Base-by-base conservation (phyloP, 805 yeast species). In the Tetrapisispora iriomotensis region DNA sequence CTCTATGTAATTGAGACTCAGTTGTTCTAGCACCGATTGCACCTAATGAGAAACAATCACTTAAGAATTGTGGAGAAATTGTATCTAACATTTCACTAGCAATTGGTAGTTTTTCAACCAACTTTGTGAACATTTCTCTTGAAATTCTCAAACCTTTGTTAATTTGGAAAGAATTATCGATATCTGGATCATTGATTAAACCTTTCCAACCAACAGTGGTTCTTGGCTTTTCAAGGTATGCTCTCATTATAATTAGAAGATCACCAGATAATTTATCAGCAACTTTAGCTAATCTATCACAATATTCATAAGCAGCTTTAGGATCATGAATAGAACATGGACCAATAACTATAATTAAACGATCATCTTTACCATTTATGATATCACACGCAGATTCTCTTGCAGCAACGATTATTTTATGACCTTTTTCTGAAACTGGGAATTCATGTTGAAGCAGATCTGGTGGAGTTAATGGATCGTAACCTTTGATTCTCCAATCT, bases 151-250 rank as follows among this genome's bases (percentile, higher is more conserved):
- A 72, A 56, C 98, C 98, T 67, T 86, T 85, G 75, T 90, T 90
- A 62, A 90, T 92, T 62, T 90, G 82, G 76, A 82, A 92, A 36
- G 96, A 71, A 56, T 83, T 82, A 65, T 90, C 85, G 45, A 90
- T 76, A 56, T 90, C 95, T 34, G 98, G 98, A 65, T 90, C 98
- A 64, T 90, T 90, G 61, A 90, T 87, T 55, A 90, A 71, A 54
- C 98, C 98, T 67, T 90, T 90, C 98, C 98, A 90, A 48, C 98
- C 98, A 40, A 90, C 97, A 19, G 97, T 90, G 47, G 98, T 90
- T 71, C 98, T 82, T 56, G 98, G 98, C 67, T 90, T 90, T 68
- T 90, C 98, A 51, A 90, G 72, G 73, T 90, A 90, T 6, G 97
- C 97, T 70, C 98, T 82, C 98, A 90, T 90, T 47, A 90, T 75